Base-by-base conservation (phyloP, 2,329 filamentous ascomycete genomes). In the Penicillium verrucosum region DNA sequence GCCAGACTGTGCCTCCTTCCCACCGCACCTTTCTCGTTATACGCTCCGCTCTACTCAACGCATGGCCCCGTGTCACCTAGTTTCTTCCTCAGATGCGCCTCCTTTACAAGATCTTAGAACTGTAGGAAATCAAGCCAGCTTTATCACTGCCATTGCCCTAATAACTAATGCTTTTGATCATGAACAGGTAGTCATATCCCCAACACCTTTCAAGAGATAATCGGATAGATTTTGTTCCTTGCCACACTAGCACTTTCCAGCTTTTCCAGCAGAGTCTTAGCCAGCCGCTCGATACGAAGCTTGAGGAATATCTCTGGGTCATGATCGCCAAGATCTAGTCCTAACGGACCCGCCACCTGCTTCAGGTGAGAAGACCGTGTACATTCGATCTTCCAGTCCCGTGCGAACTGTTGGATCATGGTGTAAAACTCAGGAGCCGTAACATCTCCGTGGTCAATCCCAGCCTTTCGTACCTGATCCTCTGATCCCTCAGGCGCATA, bases 141-240 rank as follows among this genome's bases (percentile, higher is more conserved):
- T 16, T 16, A 34, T 16, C 7, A 34, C 14, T 16, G 3, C 3
- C 14, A 3, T 34, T 34, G 3, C 32, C 32, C 14, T 16, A 16
- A 34, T 7, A 8, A 34, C 16, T 7, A 8, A 34, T 34, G 12
- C 5, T 7, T 34, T 34, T 34, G 6, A 8, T 2, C 1, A 16
- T 16, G 6, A 8, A 1, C 32, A 34, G 14, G 14, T 34, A 10
- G 43, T 11, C 5, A 12, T 25, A 1, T 11, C 5, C 6, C 7
- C 12, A 16, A 23, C 9, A 8, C 5, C 4, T n/a, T 1, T 46
- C 21, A 36, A 25, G 44, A 25, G 9, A 43, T 10, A 10, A 58
- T 65, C 1, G 65, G 65, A 36, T 61, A 67, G 7, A 63, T 21
- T 18, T 62, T 54, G 37, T 59, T 53, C 23, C 23, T 51, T 14